Base-by-base conservation (phyloP, 192 early-diverging fungal species). In the Backusella tuberculispora region DNA sequence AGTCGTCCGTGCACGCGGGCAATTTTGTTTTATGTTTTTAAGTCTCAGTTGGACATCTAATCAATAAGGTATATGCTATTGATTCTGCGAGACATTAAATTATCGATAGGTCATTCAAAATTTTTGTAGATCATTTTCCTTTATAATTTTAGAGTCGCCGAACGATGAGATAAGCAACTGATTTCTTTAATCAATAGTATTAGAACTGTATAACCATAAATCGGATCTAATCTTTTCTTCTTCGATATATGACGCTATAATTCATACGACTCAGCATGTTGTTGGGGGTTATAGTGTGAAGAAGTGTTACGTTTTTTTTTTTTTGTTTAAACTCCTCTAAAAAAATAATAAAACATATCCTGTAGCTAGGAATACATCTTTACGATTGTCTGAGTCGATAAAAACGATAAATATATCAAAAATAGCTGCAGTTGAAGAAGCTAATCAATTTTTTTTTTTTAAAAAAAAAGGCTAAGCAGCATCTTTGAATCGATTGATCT, bases 331-430 rank as follows among this genome's bases (percentile, higher is more conserved):
- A 19, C 50, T 53, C 50, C 19, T 19, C 50, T 53, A 53, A 53
- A 53, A 53, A 50, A 53, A 53, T 21, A 19, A 53, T 53, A 53
- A 53, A 53, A 53, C 19, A 53, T 53, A 53, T n/a, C 50, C 50
- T 53, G 19, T 53, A 19, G 50, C 19, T 53, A 19, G n/a, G 8
- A 53, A 53, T 53, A 3, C n/a, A 19, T 24, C 19, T 19, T 19
- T 19, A 19, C 50, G 19, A 53, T 21, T 53, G 50, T 3, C 19
- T 53, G 19, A 19, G n/a, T n/a, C n/a, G 8, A 2, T 19, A 53
- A 19, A 53, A 6, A 6, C 9, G 19, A 19, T 19, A n/a, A 5
- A n/a, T 19, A n/a, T 19, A 7, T 3, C 9, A 19, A 7, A 9
- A n/a, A 9, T 19, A 43, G 42, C 6, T 6, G 5, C 6, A 43